phyloP scores from a whole-genome alignment of 1,139 yeast species.

The Yamadazyma spencermartinsiae region DNA sequence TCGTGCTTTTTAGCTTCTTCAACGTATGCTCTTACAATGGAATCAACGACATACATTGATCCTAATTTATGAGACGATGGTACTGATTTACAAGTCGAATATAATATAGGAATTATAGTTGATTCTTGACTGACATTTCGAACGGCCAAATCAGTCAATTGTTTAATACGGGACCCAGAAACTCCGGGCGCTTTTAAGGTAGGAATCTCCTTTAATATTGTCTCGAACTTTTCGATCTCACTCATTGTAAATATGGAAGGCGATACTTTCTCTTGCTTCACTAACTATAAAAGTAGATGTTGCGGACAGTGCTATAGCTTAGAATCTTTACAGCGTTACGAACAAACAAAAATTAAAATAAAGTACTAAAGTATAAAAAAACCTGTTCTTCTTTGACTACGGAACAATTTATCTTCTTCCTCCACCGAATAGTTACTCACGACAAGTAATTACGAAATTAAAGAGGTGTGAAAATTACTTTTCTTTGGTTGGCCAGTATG shows the following conservation, averaged over 20 bases:
- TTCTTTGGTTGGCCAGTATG: neutral
- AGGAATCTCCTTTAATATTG: conserved; percentile 70
- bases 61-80: conserved; percentile 88
- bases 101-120: conserved; percentile 57
- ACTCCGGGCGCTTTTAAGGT: conserved; percentile 88
- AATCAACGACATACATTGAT: conserved; percentile 85
- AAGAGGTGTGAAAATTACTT: neutral
- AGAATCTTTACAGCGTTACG: neutral
- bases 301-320: neutral
- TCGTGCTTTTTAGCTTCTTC: conserved; percentile 67
- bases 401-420: neutral
- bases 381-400: neutral
- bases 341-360: neutral
- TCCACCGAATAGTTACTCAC: no score
- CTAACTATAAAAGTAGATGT: neutral
- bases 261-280: no score
- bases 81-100: conserved; percentile 69
- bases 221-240: conserved; percentile 62
- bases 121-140: conserved; percentile 61
- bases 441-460: neutral
- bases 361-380: neutral
- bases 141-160: conserved; percentile 75
- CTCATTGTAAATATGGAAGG: conserved; percentile 30
- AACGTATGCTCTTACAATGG: conserved; percentile 82
- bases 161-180: conserved; percentile 91